phyloP scores from a whole-genome alignment of 116 monocot species.

The Phalaenopsis hybrid region DNA sequence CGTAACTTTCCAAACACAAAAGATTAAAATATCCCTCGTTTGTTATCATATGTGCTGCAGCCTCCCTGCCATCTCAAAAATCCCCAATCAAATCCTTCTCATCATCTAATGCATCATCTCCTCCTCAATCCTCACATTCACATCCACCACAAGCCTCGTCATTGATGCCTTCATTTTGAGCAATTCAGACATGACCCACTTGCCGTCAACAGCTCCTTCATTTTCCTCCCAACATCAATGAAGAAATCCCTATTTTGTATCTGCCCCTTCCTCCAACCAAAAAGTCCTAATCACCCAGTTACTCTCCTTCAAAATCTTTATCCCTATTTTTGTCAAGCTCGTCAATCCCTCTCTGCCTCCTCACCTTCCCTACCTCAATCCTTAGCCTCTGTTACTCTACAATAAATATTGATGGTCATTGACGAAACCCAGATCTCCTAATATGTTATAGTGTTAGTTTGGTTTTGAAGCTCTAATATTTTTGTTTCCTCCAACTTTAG shows the following conservation, averaged over 20 bases:
- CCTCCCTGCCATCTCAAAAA: too few species aligned
- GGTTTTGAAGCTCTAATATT: too few species aligned
- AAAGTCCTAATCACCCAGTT: slow-evolving; percentile 25
- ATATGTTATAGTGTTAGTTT: too few species aligned
- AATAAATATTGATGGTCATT: too few species aligned
- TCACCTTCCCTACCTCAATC: slow-evolving; percentile 32
- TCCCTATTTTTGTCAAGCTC: slow-evolving; percentile 69
- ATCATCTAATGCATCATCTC: slow-evolving; percentile 12
- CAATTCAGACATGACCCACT: slow-evolving; percentile 39
- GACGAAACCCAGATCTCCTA: too few species aligned
- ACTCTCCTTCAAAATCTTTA: slow-evolving; percentile 36
- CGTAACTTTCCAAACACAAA: too few species aligned
- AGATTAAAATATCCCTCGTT: too few species aligned
- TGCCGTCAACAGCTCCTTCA: slow-evolving; percentile 57
- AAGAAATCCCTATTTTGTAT: slow-evolving; percentile 22
- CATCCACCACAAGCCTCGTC: slow-evolving; percentile 27
- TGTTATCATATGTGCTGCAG: too few species aligned
- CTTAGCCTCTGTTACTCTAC: slow-evolving; percentile 35
- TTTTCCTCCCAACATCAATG: slow-evolving; percentile 36
- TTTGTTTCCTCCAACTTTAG: too few species aligned
- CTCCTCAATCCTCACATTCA: not conserved
- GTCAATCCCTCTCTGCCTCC: slow-evolving; percentile 50
- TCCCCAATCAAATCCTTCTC: slow-evolving; percentile 5
- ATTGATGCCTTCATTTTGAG: slow-evolving; percentile 73
- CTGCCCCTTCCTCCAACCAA: slow-evolving; percentile 13